Conservation (phyloP, 805 yeast genomes). For the Lachancea cidri region DNA sequence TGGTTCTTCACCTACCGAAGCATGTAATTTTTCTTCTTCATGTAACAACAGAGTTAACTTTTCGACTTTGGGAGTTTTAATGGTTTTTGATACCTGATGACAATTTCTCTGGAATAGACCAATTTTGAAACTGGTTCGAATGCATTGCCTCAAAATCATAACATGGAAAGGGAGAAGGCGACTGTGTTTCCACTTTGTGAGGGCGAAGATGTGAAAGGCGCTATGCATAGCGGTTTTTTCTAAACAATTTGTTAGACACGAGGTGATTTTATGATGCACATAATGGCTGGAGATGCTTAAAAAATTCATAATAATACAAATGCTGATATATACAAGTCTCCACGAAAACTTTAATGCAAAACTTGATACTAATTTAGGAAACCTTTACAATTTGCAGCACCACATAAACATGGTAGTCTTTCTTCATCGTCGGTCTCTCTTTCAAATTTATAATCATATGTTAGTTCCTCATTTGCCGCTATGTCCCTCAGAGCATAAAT, state of each 20-base stretch:
- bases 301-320: not conserved
- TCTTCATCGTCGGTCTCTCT: constrained; percentile 85
- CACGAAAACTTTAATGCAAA: no score
- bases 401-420: constrained; percentile 88
- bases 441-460: constrained; percentile 95
- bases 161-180: no score
- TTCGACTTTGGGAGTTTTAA: not conserved
- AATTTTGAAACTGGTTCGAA: not conserved
- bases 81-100: not conserved
- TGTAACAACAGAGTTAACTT: not conserved
- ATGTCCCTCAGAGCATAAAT: constrained; percentile 89
- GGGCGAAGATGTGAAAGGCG: no score
- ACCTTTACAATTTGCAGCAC: constrained; percentile 92
- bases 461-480: constrained; percentile 82
- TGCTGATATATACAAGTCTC: no score
- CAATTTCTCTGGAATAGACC: not conserved
- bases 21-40: not conserved
- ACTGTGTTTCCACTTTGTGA: no score
- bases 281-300: no score
- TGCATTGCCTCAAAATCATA: not conserved
- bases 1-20: not conserved
- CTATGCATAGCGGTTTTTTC: no score
- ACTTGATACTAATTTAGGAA: constrained; percentile 55
- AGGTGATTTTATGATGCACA: no score
- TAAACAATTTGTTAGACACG: no score